Evolutionary conservation across 805 yeast genomes (phyloP), one percentile per base, ranked within the genome.

Genomic region (Dipodascus albidus): DNA sequence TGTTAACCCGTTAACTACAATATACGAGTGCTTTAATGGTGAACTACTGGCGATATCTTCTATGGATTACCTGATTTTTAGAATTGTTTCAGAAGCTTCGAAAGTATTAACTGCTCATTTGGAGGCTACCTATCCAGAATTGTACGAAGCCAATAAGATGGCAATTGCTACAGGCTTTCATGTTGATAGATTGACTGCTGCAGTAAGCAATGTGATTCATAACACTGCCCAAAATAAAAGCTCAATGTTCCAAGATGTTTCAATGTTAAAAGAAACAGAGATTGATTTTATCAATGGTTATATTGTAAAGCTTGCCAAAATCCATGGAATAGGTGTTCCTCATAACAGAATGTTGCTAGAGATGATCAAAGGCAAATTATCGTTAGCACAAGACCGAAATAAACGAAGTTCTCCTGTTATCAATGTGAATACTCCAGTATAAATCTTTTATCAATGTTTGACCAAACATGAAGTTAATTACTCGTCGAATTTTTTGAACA

Each of bases 221-320:
- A 57, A 64, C 9, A 79, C 90, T 2, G 74, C 77, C 0, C 64
- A 74, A 44, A 91, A 89, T 63, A 74, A 79, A 49, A 76, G 85
- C 6, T 80, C 87, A 15, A 85, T 84, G 90, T 70, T 85, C 50
- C 80, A 79, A 54, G 98, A 91, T 60, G 69, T 80, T 17, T 61
- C 72, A 49, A 64, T 68, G 57, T 66, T 72, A 64, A 55, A 75
- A 78, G 75, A 73, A 15, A 86, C 93, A 0, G 99, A 91, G 64
- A 78, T 91, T 20, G 85, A 83, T 56, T 85, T 78, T 64, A 82
- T 91, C 55, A 93, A 90, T 64, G 97, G 97, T 0, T 87, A 81
- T 62, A 74, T 90, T 11, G 82, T 77, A 1, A 64, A 62, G 3
- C 67, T 81, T 52, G 95, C 87, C 1, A 59, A 66, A 27, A 68